Base-by-base conservation (phyloP, 495 filamentous ascomycete genomes). In the Penicillium riverlandense region DNA sequence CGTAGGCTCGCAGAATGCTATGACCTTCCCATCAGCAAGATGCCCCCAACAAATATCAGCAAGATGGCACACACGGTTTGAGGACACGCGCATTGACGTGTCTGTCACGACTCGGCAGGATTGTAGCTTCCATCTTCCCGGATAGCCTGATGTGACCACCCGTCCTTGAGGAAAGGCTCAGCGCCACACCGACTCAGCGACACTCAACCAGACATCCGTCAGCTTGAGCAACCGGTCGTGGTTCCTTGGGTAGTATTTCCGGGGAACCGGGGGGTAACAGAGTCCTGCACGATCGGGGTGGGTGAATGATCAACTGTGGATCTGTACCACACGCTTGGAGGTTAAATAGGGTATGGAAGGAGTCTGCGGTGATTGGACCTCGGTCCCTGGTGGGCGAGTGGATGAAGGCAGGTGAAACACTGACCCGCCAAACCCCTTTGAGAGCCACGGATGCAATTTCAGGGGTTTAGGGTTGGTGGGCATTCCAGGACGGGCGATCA, bases 1-100 rank as follows among this genome's bases (percentile, higher is more conserved):
- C 65, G 61, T 88, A 94, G 38, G 87, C 88, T 41, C 80, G 80
- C 38, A 87, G 58, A 44, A 88, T 70, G 13, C 87, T 88, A 50
- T 12, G 48, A 11, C 32, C 44, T 40, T 37, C 47, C 37, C 27
- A 35, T 46, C 31, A 45, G 47, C 33, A 37, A 57, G 39, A 11
- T 32, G 33, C 40, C 31, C 13, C 2, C 31, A 31, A 43, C n/a
- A 11, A 14, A 31, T 41, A 31, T 39, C 40, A 48, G 34, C 38
- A 46, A 44, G 45, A 50, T 50, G 38, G 45, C 43, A 53, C 58
- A 46, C 38, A 56, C 52, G 52, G 49, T 31, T 66, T 60, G 40
- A 70, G 43, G 28, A 59, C 12, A 40, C 53, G 59, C 35, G 39
- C 32, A 43, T 47, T 48, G 29, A 47, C 32, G 32, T 58, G 47